phyloP scores from a whole-genome alignment of 1,139 yeast genomes.

The Scheffersomyces lignicola region DNA sequence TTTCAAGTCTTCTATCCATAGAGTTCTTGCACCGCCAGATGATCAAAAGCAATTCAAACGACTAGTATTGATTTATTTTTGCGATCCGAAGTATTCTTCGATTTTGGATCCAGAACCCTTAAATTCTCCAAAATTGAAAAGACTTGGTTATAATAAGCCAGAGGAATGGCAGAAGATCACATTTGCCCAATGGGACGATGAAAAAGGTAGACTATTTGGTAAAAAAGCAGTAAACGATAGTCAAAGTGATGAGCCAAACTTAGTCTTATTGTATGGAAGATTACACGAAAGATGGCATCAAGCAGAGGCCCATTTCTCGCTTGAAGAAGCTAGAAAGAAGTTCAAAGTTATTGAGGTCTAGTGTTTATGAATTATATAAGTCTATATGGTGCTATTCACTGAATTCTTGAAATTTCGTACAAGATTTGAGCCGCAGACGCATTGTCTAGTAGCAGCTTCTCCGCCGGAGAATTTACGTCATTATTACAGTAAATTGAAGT shows the following conservation, averaged over 20 bases:
- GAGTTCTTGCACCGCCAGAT: slow-evolving; percentile 44
- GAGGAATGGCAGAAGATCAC: slow-evolving; percentile 35
- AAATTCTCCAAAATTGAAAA: slow-evolving; percentile 28
- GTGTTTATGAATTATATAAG: background rate
- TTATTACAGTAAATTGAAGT: slow-evolving; percentile 15
- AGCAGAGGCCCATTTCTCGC: slow-evolving; percentile 16
- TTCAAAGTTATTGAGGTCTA: slow-evolving; percentile 15
- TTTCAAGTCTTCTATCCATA: slow-evolving; percentile 44
- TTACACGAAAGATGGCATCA: slow-evolving; percentile 43
- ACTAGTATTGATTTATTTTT: slow-evolving; percentile 42
- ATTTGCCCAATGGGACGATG: slow-evolving; percentile 37
- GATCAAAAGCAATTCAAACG: slow-evolving; percentile 37
- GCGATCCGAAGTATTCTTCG: slow-evolving; percentile 30
- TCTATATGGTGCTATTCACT: background rate
- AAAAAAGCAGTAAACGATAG: slow-evolving; percentile 20
- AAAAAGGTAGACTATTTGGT: slow-evolving; percentile 39
- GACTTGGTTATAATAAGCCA: slow-evolving; percentile 24
- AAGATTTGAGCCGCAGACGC: slow-evolving; percentile 27
- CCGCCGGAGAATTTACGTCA: slow-evolving; percentile 12
- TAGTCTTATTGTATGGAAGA: slow-evolving; percentile 32
- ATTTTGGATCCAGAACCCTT: slow-evolving; percentile 37
- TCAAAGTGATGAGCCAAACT: slow-evolving; percentile 33
- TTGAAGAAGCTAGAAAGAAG: slow-evolving; percentile 19
- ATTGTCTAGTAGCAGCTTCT: slow-evolving; percentile 19
- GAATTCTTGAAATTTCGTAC: slow-evolving; percentile 11